phyloP scores from a whole-genome alignment of 768 basidiomycete species.

The Mycena crocata region DNA sequence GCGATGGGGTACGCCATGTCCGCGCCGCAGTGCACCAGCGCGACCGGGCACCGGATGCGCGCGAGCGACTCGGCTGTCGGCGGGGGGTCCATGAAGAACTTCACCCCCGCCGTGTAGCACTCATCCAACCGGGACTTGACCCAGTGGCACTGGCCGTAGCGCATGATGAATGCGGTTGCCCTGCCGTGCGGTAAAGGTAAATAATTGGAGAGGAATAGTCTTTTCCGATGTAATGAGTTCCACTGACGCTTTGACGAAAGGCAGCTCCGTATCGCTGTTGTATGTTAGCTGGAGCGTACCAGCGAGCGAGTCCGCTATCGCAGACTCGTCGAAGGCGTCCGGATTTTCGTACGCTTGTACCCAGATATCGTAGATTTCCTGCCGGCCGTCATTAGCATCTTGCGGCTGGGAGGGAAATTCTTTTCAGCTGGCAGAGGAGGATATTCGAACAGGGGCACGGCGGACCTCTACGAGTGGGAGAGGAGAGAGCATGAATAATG shows the following conservation, averaged over 20 bases:
- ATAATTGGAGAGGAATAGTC: background rate
- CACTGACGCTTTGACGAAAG: constrained; percentile 42
- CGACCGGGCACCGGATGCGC: constrained; percentile 45
- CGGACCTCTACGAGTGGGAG: constrained; percentile 49
- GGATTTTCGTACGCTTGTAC: constrained; percentile 37
- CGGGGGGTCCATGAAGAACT: constrained; percentile 45
- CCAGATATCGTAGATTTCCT: constrained; percentile 50
- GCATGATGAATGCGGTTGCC: constrained; percentile 38
- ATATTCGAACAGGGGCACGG: background rate
- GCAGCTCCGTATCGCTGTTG: constrained; percentile 37
- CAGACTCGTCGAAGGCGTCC: constrained; percentile 36
- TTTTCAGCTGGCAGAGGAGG: no score
- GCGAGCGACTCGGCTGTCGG: constrained; percentile 36
- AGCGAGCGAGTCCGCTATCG: constrained; percentile 40
- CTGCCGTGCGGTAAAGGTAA: constrained; percentile 33
- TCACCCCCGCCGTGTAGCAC: constrained; percentile 47
- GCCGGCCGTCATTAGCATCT: constrained; percentile 47
- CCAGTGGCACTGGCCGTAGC: constrained; percentile 42
- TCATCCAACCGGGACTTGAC: constrained; percentile 44
- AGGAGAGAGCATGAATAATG: constrained; percentile 51
- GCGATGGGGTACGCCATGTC: constrained; percentile 51
- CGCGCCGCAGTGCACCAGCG: constrained; percentile 46
- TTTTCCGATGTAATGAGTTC: background rate
- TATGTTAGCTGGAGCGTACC: constrained; percentile 49
- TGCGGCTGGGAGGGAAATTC: constrained; percentile 39